Base-by-base conservation (phyloP, 495 filamentous ascomycete genomes). In the Daldinia childiae region DNA sequence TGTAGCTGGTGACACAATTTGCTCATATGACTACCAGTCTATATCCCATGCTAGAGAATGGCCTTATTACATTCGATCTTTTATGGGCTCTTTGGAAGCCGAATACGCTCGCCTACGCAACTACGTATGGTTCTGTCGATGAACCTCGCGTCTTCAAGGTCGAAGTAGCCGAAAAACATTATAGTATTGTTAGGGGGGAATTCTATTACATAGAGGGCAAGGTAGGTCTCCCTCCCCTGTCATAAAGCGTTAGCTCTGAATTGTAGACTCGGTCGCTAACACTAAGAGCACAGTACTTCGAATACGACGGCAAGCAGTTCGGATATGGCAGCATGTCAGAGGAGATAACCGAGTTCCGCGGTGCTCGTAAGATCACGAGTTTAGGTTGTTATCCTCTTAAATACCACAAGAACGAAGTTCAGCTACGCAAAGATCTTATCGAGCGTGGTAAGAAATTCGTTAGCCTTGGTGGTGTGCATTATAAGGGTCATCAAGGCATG, bases 61-160 rank as follows among this genome's bases (percentile, higher is more conserved):
- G 92, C 30, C 90, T 90, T 59, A 97, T 98, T 76, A 96, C 93
- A 5, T 98, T 94, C 66, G 93, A 97, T 64, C 86, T 97, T 9
- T 78, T 96, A 4, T 97, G 94, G 94, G 93, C 94, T 2, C 80
- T 98, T 6, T 94, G 93, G 84, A 96, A 97, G 73, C 94, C 94
- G 6, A 95, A 96, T 73, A 92, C 93, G 14, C 87, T 97, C 39
- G 91, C 90, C 1, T 95, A 91, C 73, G 91, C 92, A 0, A 88
- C 88, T 2, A 95, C 93, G 1, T 95, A 97, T 71, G 92, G 91
- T 3, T 90, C 86, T 50, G 78, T 84, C 17, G 93, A 96, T 56
- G 92, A 97, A 74, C 93, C 94, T 1, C 89, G 93, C 34, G 91
- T 92, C n/a, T 94, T 97, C 85, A 95, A 92, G 75, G 89, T 97